Evolutionary conservation across 768 basidiomycete species (phyloP).

Genomic region (Boletus edulis): DNA sequence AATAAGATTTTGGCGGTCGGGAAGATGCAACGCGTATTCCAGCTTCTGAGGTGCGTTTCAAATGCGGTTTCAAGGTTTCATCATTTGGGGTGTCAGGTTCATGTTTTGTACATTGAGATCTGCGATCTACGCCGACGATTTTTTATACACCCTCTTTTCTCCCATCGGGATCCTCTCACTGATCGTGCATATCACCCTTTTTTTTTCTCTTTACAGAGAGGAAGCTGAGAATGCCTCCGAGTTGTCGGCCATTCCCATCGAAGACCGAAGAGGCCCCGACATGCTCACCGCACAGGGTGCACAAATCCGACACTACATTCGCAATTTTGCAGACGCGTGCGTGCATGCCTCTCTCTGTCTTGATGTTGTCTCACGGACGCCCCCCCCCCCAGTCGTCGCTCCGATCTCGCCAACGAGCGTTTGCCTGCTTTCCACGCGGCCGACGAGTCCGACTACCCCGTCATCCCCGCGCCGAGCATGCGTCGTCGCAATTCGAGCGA

Average conservation of each 20-base stretch:
- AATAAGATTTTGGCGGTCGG: constrained; percentile 94
- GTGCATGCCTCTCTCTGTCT: constrained; percentile 27
- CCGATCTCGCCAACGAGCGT: constrained; percentile 73
- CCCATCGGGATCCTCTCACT: background rate
- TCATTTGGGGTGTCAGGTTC: no score
- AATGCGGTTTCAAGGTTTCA: background rate
- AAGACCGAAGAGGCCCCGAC: constrained; percentile 45
- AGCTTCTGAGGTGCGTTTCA: constrained; percentile 71
- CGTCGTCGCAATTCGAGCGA: constrained; percentile 42
- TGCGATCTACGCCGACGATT: no score
- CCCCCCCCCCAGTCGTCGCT: constrained; percentile 53
- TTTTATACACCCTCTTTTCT: no score
- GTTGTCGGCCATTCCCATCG: constrained; percentile 39
- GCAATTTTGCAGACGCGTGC: constrained; percentile 74
- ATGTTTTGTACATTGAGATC: no score
- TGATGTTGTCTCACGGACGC: background rate
- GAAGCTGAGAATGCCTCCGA: constrained; percentile 80
- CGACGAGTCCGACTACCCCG: constrained; percentile 33
- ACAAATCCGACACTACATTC: constrained; percentile 59
- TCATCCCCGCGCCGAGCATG: constrained; percentile 65
- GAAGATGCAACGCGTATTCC: constrained; percentile 86
- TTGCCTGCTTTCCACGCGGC: constrained; percentile 54
- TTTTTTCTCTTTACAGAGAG: constrained; percentile 44
- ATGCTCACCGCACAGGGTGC: constrained; percentile 62
- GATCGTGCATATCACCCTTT: background rate